phyloP scores from a whole-genome alignment of 441 rosid genomes.

The Pelargonium myrrhifolium region DNA sequence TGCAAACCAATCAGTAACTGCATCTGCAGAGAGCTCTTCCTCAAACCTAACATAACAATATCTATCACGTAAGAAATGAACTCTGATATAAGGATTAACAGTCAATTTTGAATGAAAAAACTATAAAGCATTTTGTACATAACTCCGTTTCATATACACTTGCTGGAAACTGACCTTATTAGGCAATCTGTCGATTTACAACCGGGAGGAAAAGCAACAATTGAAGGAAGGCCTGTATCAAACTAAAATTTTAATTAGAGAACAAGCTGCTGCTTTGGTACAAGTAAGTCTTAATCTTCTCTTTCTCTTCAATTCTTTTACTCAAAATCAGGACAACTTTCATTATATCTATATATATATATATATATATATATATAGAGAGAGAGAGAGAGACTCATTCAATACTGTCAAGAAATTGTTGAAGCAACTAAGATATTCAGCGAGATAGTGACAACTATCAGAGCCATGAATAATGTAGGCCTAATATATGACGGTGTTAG shows the following conservation, averaged over 20 bases:
- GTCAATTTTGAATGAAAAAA: not conserved
- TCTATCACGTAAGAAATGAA: slow-evolving; percentile 12
- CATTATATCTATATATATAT: too few species aligned
- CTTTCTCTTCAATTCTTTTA: not conserved
- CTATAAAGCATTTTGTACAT: not conserved
- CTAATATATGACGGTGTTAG: not conserved
- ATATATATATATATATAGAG: too few species aligned
- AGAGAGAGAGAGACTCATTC: not conserved
- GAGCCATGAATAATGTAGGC: not conserved
- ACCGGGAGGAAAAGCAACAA: slow-evolving; percentile 65
- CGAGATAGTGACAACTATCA: not conserved
- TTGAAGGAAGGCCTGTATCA: slow-evolving; percentile 71
- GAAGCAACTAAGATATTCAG: not conserved
- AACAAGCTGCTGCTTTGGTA: not conserved
- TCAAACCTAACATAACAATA: slow-evolving; percentile 50
- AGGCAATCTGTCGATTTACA: slow-evolving; percentile 69
- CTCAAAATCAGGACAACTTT: not conserved
- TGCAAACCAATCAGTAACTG: slow-evolving; percentile 85
- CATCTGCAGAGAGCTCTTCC: slow-evolving; percentile 70
- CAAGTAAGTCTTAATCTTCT: not conserved
- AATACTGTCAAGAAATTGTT: not conserved
- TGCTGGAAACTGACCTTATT: slow-evolving; percentile 47
- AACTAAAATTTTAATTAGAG: slow-evolving; percentile 12
- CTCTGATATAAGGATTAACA: not conserved
- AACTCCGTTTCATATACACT: not conserved